A percentile compares a stretch with the other conserved stretches of the same genome.
These are phyloP conservation scores for Pharus latifolius DNA, from an alignment of 176 grass and related monocot genomes.

Conservation along the genomic window DNA sequence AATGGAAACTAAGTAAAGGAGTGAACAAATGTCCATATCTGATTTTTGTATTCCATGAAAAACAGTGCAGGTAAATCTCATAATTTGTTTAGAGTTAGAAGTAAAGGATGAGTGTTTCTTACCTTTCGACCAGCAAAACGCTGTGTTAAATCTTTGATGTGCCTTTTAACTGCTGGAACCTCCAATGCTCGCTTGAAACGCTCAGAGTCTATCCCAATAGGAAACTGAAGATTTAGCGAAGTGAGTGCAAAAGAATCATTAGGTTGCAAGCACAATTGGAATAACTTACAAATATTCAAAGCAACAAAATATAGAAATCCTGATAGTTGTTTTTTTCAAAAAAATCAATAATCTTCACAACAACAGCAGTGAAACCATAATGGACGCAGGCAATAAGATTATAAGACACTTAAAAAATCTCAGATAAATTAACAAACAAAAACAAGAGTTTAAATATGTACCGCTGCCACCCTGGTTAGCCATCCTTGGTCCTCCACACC, in stretches of 20 bases:
- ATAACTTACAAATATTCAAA: conserved; percentile 15
- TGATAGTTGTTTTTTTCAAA: no score
- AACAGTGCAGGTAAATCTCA: background rate
- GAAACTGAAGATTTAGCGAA: conserved; percentile 88
- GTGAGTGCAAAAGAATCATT: conserved; percentile 34
- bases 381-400: conserved; percentile 7
- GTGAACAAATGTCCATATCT: background rate
- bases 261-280: conserved; percentile 8
- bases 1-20: background rate
- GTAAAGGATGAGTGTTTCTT: background rate
- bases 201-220: conserved; percentile 99
- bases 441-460: conserved; percentile 22
- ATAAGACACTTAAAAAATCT: background rate
- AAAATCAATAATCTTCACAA: no score
- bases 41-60: background rate
- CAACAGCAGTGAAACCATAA: background rate
- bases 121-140: conserved; percentile 87
- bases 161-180: conserved; percentile 65
- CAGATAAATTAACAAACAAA: background rate
- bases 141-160: conserved; percentile 54
- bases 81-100: background rate
- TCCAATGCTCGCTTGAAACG: conserved; percentile 91
- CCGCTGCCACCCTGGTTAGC: conserved; percentile 92
- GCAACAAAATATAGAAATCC: background rate
- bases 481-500: conserved; percentile 97